A percentile compares a stretch with the other conserved stretches of the same genome.
These are phyloP conservation scores for Penicillium polonicum DNA, from an alignment of 2,329 filamentous ascomycete species.

Conservation along the genomic window DNA sequence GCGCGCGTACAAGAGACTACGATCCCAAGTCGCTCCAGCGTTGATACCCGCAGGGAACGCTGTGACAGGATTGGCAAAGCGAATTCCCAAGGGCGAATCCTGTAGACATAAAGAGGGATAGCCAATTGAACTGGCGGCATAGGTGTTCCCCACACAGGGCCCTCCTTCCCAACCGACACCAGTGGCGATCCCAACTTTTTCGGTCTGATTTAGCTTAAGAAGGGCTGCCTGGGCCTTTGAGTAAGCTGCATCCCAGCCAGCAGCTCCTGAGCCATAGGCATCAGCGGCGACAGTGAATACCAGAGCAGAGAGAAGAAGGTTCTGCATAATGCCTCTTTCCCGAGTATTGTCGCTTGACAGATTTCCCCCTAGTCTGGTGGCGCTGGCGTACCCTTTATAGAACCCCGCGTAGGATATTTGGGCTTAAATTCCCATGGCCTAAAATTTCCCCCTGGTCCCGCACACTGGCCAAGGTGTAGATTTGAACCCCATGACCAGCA, in stretches of 20 bases:
- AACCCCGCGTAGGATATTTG: neutral
- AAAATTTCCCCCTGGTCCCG: neutral
- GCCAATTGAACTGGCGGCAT: constrained; percentile 25
- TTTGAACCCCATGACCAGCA: neutral
- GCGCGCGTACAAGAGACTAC: constrained; percentile 52
- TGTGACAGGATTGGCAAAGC: constrained; percentile 45
- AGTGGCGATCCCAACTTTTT: constrained; percentile 33
- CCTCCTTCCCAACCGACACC: constrained; percentile 31
- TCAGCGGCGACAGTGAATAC: constrained; percentile 1
- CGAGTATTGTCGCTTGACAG: too few species aligned
- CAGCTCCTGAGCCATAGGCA: constrained; percentile 4
- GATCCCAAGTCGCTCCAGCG: constrained; percentile 54
- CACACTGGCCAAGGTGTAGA: neutral
- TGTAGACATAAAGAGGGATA: constrained; percentile 37
- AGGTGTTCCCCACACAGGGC: constrained; percentile 36
- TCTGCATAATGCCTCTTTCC: neutral
- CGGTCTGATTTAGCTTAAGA: constrained; percentile 14
- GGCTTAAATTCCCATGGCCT: neutral
- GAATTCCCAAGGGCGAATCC: constrained; percentile 38
- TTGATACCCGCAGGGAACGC: constrained; percentile 46
- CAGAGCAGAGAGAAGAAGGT: constrained; percentile 6
- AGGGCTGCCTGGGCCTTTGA: constrained; percentile 15
- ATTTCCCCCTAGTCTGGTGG: neutral
- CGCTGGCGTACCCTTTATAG: neutral
- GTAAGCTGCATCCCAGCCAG: constrained; percentile 16